These are phyloP conservation scores for Mycena polygramma DNA, from an alignment of 768 basidiomycete species.

Conservation along the genomic window DNA sequence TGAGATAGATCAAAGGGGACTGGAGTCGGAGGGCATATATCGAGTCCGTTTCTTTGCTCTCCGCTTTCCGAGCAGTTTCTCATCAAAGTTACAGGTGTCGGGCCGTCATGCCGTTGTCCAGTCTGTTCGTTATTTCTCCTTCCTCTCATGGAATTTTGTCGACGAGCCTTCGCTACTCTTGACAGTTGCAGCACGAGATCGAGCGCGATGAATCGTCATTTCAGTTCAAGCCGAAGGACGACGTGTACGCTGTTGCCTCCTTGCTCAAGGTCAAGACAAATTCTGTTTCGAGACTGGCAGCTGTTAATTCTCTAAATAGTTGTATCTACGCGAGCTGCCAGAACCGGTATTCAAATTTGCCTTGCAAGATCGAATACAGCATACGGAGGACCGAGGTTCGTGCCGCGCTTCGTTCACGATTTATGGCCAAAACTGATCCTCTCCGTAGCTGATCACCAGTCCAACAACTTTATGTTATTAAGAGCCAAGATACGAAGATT, in stretches of 20 bases:
- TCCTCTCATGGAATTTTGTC: neutral
- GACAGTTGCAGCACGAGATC: conserved; percentile 85
- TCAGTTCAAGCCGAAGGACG: conserved; percentile 80
- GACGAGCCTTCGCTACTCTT: conserved; percentile 3
- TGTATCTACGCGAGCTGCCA: conserved; percentile 88
- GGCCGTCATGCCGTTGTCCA: conserved; percentile 89
- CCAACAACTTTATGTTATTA: conserved; percentile 79
- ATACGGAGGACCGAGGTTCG: conserved; percentile 82
- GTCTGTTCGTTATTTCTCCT: conserved; percentile 61
- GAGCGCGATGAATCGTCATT: conserved; percentile 87
- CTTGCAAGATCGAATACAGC: conserved; percentile 83
- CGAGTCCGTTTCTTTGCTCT: conserved; percentile 59
- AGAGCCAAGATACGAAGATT: conserved; percentile 90
- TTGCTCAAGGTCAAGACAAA: conserved; percentile 78
- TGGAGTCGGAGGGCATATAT: conserved; percentile 86
- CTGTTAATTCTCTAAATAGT: conserved; percentile 51
- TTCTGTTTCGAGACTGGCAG: conserved; percentile 10
- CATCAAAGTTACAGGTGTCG: conserved; percentile 67
- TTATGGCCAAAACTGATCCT: neutral
- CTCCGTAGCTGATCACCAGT: conserved; percentile 73
- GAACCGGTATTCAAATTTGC: conserved; percentile 91
- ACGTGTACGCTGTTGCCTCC: conserved; percentile 87
- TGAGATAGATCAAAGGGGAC: conserved; percentile 85
- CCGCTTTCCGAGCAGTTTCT: conserved; percentile 16
- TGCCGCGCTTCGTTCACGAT: conserved; percentile 19